Conservation (phyloP, 768 basidiomycete species). For the Panellus pusillus region DNA sequence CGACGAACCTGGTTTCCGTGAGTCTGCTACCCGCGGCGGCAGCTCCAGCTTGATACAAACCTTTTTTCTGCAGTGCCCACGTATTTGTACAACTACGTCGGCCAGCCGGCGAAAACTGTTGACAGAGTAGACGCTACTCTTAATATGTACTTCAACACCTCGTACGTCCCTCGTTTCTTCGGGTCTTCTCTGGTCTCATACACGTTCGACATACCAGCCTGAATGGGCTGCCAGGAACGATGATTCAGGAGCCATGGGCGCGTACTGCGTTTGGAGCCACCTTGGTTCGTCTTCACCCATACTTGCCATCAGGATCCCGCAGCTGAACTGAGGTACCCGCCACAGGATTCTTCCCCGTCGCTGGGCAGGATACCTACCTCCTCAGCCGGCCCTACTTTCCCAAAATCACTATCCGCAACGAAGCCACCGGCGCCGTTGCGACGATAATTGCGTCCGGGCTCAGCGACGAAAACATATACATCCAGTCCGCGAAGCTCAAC, state of each 20-base stretch:
- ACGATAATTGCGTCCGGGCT: conserved; percentile 10
- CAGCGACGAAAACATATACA: conserved; percentile 13
- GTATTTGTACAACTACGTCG: conserved; percentile 22
- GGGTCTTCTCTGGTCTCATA: not conserved
- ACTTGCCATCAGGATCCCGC: not conserved
- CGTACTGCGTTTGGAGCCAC: conserved; percentile 20
- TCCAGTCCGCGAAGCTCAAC: conserved; percentile 16
- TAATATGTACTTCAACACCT: conserved; percentile 8
- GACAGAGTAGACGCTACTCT: conserved; percentile 17
- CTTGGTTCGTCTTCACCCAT: conserved; percentile 16
- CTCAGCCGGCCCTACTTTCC: conserved; percentile 22
- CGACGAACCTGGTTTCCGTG: conserved; percentile 20
- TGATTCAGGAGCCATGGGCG: conserved; percentile 20
- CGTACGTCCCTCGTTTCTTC: not conserved
- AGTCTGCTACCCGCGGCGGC: not conserved
- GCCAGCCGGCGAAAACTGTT: conserved; percentile 18
- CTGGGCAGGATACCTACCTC: conserved; percentile 20
- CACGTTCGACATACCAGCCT: not conserved
- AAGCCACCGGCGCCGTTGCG: conserved; percentile 8
- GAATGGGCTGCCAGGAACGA: conserved; percentile 16
- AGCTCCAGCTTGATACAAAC: too few species aligned
- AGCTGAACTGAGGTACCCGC: not conserved
- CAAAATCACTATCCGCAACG: conserved; percentile 18
- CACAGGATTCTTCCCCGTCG: conserved; percentile 20
- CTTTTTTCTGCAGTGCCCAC: conserved; percentile 10